Evolutionary conservation across 441 rosid genomes (phyloP), one percentile per base, ranked within the genome.

Genomic region (Mallotus japonicus): DNA sequence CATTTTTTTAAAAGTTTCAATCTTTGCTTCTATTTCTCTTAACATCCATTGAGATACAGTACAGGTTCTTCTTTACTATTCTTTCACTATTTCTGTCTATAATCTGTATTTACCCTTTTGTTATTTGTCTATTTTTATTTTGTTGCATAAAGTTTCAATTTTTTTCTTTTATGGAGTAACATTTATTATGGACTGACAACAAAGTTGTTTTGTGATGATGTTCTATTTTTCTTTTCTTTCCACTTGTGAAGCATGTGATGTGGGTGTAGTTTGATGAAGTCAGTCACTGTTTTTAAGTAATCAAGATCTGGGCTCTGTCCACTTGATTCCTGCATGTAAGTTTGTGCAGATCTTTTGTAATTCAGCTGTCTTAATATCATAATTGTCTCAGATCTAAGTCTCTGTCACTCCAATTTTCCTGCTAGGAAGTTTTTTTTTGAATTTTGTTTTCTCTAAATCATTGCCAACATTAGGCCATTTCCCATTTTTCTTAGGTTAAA

Each of bases 241-340:
- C 60, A 50, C 53, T 22, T 53, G 59, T 53, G 57, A 65, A 54
- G 67, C 44, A 49, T 77, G 51, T 73, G 49, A 50, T 50, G 67
- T 64, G 13, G 71, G 49, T 37, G 40, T 58, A 10, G 71, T 62
- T 62, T 42, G 59, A 19, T 68, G 47, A 72, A 77, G 65, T 68
- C 64, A 77, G 60, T 68, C 60, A 15, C 37, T 78, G 58, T 40
- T 76, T 58, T 47, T 46, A 42, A 19, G 16, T 53, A 10, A 59
- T 61, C 69, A 65, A 75, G 84, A 83, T 80, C 81, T 79, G 84
- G 80, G 77, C 54, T 83, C 73, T 74, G 60, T 71, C 76, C 9
- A 58, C 76, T 74, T 76, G 28, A 47, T 75, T 51, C 46, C 14
- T 71, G 72, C 74, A 44, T 62, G 64, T 69, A 66, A 63, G 53